These are phyloP conservation scores for Trichoderma sp. DNA, from an alignment of 2,329 filamentous ascomycete species.

Conservation along the genomic window DNA sequence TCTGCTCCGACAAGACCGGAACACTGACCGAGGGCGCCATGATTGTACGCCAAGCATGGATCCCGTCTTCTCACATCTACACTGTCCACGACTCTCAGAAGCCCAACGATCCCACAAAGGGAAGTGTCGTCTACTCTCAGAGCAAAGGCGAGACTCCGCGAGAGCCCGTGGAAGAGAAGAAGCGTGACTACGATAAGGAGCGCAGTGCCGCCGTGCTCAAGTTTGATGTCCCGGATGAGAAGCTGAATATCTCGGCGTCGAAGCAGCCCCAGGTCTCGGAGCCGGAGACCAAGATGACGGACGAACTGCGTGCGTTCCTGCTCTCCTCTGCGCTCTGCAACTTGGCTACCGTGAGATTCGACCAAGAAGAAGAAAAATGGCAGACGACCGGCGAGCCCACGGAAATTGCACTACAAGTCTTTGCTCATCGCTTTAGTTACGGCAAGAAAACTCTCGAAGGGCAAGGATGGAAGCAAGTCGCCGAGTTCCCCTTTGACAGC, in stretches of 20 bases:
- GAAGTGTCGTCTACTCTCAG: constrained; percentile 48
- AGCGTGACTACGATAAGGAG: constrained; percentile 55
- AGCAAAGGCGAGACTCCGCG: constrained; percentile 32
- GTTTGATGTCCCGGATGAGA: constrained; percentile 60
- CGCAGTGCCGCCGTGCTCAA: constrained; percentile 58
- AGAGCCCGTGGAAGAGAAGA: not conserved
- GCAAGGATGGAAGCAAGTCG: constrained; percentile 58
- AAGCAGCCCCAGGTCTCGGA: constrained; percentile 32
- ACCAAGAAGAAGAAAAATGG: constrained; percentile 57
- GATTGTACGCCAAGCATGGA: constrained; percentile 65
- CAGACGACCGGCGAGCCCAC: constrained; percentile 68
- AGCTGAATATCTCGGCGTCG: constrained; percentile 39
- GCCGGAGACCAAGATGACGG: constrained; percentile 45
- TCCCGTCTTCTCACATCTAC: constrained; percentile 55
- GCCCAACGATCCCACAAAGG: constrained; percentile 59
- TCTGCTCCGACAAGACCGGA: constrained; percentile 72
- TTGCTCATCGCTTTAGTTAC: constrained; percentile 63
- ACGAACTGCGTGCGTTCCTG: constrained; percentile 50
- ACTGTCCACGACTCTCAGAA: constrained; percentile 60
- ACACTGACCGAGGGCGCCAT: constrained; percentile 67
- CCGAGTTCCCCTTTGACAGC: constrained; percentile 77
- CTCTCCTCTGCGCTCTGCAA: constrained; percentile 63
- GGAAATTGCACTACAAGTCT: constrained; percentile 73
- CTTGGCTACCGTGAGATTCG: constrained; percentile 55
- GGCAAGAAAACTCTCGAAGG: constrained; percentile 53